Evolutionary conservation across 2,329 filamentous ascomycete species (phyloP).

Genomic region (Aureobasidium sp.): DNA sequence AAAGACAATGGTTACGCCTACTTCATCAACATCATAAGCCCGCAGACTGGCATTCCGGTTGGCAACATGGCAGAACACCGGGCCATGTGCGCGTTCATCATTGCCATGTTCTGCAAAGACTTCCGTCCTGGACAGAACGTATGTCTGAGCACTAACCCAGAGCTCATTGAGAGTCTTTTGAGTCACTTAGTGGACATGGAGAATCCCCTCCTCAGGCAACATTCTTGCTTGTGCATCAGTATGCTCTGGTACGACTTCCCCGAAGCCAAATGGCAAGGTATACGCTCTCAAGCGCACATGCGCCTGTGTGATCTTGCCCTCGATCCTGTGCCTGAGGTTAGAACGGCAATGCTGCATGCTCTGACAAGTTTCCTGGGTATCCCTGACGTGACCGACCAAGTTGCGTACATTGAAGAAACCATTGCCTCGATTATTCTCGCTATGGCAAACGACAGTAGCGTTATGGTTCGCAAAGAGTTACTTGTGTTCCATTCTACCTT

Average conservation of each 20-base stretch:
- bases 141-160: constrained; percentile 76
- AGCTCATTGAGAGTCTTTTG: constrained; percentile 83
- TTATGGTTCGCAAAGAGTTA: constrained; percentile 87
- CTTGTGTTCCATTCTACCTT: constrained; percentile 91
- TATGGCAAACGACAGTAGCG: constrained; percentile 89
- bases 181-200: constrained; percentile 75
- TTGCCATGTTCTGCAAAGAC: constrained; percentile 93
- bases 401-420: constrained; percentile 81
- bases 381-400: constrained; percentile 81
- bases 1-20: constrained; percentile 98
- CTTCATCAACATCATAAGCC: constrained; percentile 87
- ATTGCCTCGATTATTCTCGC: constrained; percentile 82
- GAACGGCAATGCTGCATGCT: constrained; percentile 86
- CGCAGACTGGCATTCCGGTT: constrained; percentile 61
- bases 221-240: constrained; percentile 91
- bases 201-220: constrained; percentile 83
- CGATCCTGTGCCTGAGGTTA: constrained; percentile 84
- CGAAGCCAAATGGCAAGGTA: constrained; percentile 94
- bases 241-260: constrained; percentile 88
- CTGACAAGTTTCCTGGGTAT: constrained; percentile 92
- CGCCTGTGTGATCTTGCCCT: constrained; percentile 72
- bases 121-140: constrained; percentile 88
- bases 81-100: constrained; percentile 97
- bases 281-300: constrained; percentile 73
- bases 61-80: constrained; percentile 83